A percentile compares a stretch with the other conserved stretches of the same genome.
Evolutionary conservation across 2,329 filamentous ascomycete genomes (phyloP).

Genomic region (Trichoderma cornu-damae): DNA sequence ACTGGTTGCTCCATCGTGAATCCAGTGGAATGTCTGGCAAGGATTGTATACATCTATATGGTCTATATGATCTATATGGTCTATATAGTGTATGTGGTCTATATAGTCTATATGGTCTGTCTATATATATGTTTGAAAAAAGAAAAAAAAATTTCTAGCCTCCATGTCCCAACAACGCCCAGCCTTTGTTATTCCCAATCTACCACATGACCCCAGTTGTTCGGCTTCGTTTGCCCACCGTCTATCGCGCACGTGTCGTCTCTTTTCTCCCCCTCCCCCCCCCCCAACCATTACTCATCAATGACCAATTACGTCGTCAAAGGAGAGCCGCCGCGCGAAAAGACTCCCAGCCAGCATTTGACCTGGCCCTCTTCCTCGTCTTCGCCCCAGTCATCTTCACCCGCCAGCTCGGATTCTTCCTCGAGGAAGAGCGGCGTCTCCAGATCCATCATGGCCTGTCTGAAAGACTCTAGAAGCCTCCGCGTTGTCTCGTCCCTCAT

Average conservation of each 20-base stretch:
- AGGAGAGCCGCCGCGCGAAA: constrained; percentile 33
- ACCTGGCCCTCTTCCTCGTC: constrained; percentile 47
- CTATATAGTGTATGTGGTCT: too few species aligned
- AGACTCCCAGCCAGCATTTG: constrained; percentile 66
- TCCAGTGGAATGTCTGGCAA: neutral
- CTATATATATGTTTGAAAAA: too few species aligned
- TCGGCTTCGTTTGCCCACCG: neutral
- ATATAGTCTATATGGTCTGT: neutral
- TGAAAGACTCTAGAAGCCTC: constrained; percentile 59
- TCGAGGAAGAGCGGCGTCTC: constrained; percentile 45
- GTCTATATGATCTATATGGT: neutral
- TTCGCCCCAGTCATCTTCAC: constrained; percentile 68
- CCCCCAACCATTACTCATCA: neutral
- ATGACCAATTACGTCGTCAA: constrained; percentile 8
- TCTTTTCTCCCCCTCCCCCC: neutral
- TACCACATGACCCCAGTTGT: neutral
- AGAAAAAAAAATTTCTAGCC: neutral
- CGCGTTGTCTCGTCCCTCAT: constrained; percentile 64
- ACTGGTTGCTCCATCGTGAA: neutral
- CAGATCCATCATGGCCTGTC: constrained; percentile 52
- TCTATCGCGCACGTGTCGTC: constrained; percentile 5
- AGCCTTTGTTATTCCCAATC: constrained; percentile 5
- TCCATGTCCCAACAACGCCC: neutral
- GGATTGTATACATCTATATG: neutral
- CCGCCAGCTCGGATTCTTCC: constrained; percentile 58